Conservation (phyloP, 1,284 basidiomycete genomes). For the Polyporus tsugae region DNA sequence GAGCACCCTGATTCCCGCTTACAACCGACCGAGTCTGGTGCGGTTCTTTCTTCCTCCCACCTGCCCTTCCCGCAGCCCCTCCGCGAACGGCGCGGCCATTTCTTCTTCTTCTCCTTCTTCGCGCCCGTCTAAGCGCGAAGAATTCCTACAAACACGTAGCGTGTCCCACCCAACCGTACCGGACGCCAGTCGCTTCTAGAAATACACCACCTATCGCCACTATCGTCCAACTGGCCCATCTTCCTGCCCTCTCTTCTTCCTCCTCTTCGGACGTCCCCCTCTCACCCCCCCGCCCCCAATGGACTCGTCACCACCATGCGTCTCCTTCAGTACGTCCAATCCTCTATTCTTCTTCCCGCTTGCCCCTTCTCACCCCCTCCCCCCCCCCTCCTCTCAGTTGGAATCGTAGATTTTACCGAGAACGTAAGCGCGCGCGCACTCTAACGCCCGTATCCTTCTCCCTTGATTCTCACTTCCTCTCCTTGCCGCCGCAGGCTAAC, state of each 20-base stretch:
- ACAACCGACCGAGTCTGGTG: constrained; percentile 4
- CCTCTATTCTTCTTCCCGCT: constrained; percentile 2
- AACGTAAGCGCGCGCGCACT: constrained; percentile 52
- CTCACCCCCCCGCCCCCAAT: constrained; percentile 31
- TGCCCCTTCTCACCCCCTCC: constrained; percentile 15
- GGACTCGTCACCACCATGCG: constrained; percentile 57
- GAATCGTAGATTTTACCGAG: constrained; percentile 78
- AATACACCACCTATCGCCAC: constrained; percentile 38
- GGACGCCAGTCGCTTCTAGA: constrained; percentile 37
- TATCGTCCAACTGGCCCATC: constrained; percentile 25
- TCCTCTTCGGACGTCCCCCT: constrained; percentile 18
- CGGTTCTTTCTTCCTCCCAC: constrained; percentile 6
- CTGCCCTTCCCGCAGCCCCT: constrained; percentile 1
- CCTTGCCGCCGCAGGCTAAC: constrained; percentile 54
- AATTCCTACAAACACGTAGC: constrained; percentile 22
- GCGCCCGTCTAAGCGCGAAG: constrained; percentile 30
- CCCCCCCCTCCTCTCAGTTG: constrained; percentile 52
- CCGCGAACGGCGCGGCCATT: constrained; percentile 7
- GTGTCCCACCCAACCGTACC: constrained; percentile 26
- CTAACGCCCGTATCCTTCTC: constrained; percentile 27
- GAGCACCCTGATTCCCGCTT: constrained; percentile 11
- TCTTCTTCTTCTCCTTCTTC: constrained; percentile 14
- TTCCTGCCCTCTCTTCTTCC: constrained; percentile 31
- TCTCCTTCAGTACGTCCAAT: constrained; percentile 72
- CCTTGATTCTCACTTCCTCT: constrained; percentile 21